Base-by-base conservation (phyloP, 2,329 filamentous ascomycete species). In the Aspergillus sp. region DNA sequence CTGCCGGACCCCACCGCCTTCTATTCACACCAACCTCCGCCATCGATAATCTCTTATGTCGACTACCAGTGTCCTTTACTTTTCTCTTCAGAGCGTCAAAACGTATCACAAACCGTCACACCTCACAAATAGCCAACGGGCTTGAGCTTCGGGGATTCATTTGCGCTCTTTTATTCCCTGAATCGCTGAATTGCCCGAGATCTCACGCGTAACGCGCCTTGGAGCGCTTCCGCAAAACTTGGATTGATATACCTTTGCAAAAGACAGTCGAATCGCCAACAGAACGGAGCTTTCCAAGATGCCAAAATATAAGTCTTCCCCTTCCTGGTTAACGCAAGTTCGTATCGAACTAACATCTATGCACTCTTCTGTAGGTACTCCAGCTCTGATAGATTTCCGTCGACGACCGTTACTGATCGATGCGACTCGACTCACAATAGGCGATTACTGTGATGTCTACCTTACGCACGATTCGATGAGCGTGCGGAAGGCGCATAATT, bases 361-460 rank as follows among this genome's bases (percentile, higher is more conserved):
- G 61, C 64, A 88, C 83, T 86, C 79, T 87, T 87, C 69, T 88
- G 78, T 80, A 80, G 71, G 76, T 71, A 54, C 41, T 45, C 42
- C 43, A 46, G 2, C 42, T 35, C 28, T 36, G 4, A 19, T 19
- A 8, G 12, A 12, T n/a, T 29, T 29, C 32, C 43, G 4, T 19
- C n/a, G 30, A 6, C 19, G 46, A 27, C 45, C 27, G 12, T 19
- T 19, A 19, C 28, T 30, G 40, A 41, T 35, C 42, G 29, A 46
- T 33, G 41, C 34, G 29, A 29, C 42, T 29, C 41, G 40, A 9
- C 19, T 19, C 19, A 19, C 19, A 19, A 42, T 35, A 77, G 71
- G 90, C 78, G 93, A 98, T 71, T 98, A 98, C 73, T 98, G 93
- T 80, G 93, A 98, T 85, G 93, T 98, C 70, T 98, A 98, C 79